Conservation (phyloP, 768 basidiomycete genomes). For the Lactifluus piperatus region DNA sequence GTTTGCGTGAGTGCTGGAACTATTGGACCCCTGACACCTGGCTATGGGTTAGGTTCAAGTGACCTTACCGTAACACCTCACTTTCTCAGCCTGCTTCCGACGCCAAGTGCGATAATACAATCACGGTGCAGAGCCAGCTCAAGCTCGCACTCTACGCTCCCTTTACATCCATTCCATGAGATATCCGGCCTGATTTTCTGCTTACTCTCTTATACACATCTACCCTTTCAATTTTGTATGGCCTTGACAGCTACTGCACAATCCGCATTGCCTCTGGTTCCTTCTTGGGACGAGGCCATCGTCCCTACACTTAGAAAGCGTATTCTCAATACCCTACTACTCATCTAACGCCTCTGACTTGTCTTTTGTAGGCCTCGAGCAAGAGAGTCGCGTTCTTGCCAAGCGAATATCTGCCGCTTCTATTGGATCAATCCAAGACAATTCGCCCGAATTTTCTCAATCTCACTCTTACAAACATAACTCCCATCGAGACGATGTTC, state of each 20-base stretch:
- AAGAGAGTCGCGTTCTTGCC: slow-evolving; percentile 69
- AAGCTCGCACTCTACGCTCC: not conserved
- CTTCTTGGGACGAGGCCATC: slow-evolving; percentile 75
- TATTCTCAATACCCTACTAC: slow-evolving; percentile 17
- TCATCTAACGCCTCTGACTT: slow-evolving; percentile 14
- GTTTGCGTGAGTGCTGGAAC: too few relatives aligned
- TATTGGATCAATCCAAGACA: slow-evolving; percentile 45
- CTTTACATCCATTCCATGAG: slow-evolving; percentile 1
- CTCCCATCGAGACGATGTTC: slow-evolving; percentile 21
- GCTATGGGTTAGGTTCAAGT: too few relatives aligned
- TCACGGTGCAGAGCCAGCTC: not conserved
- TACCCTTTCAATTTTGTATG: slow-evolving; percentile 25
- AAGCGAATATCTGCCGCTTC: slow-evolving; percentile 72
- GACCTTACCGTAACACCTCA: too few relatives aligned
- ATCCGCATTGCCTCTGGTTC: slow-evolving; percentile 31
- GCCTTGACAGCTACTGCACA: slow-evolving; percentile 36
- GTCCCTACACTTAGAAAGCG: slow-evolving; percentile 72
- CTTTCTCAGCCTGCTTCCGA: too few relatives aligned
- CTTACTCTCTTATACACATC: slow-evolving; percentile 1
- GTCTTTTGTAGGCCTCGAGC: slow-evolving; percentile 54
- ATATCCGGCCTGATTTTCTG: slow-evolving; percentile 2
- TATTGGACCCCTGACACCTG: not conserved
- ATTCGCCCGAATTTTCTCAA: slow-evolving; percentile 20
- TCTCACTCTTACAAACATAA: slow-evolving; percentile 21
- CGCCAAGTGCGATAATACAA: too few relatives aligned